Conservation (phyloP, 2,329 filamentous ascomycete genomes). For the Epichloe uncinata region DNA sequence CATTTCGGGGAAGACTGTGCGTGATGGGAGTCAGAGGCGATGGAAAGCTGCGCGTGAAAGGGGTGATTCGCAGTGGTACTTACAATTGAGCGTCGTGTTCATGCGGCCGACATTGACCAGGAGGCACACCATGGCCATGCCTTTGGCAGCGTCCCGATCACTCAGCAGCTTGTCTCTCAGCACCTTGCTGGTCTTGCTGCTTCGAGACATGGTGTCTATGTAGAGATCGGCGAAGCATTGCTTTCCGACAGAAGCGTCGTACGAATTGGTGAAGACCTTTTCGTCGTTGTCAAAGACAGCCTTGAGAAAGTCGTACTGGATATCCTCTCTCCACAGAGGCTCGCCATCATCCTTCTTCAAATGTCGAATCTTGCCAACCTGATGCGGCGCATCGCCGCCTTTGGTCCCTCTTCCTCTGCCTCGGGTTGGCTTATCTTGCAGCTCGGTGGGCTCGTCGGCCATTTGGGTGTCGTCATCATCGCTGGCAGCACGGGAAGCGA, state of each 20-base stretch:
- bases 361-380: constrained; percentile 62
- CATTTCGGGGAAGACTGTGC: constrained; percentile 93
- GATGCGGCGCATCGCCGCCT: constrained; percentile 22
- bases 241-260: constrained; percentile 51
- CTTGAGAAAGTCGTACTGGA: constrained; percentile 76
- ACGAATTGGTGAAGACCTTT: constrained; percentile 80
- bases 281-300: constrained; percentile 64
- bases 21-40: background rate
- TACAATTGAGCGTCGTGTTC: constrained; percentile 98
- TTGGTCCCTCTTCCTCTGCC: constrained; percentile 21
- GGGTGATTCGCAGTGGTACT: constrained; percentile 15
- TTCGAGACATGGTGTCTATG: constrained; percentile 95
- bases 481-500: constrained; percentile 29
- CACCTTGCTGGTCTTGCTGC: constrained; percentile 98
- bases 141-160: constrained; percentile 82
- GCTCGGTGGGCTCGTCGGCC: constrained; percentile 30
- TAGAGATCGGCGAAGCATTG: constrained; percentile 90
- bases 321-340: constrained; percentile 75
- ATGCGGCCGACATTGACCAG: constrained; percentile 95
- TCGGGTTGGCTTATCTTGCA: constrained; percentile 25
- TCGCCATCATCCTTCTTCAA: constrained; percentile 83
- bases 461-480: constrained; percentile 35
- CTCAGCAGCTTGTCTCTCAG: constrained; percentile 91
- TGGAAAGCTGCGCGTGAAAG: background rate
- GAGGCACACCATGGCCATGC: constrained; percentile 98